phyloP scores from a whole-genome alignment of 208 protist genomes.

The Wallacemonas sp. region DNA sequence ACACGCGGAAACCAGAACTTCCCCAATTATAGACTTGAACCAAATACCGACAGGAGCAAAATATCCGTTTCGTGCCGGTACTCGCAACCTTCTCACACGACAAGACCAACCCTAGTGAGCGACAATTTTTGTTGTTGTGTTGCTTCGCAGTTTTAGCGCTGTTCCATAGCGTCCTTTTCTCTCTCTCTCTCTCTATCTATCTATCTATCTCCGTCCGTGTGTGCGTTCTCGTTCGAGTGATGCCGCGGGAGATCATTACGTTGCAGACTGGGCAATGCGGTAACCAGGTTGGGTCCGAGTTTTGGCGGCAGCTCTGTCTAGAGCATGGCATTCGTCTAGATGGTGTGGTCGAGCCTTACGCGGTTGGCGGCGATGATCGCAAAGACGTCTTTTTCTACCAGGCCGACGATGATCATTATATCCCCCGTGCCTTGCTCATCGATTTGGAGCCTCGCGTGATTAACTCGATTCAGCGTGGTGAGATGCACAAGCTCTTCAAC shows the following conservation, averaged over 20 bases:
- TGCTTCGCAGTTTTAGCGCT: too few relatives aligned
- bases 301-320: conserved; percentile 98
- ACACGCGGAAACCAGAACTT: too few relatives aligned
- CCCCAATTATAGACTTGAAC: too few relatives aligned
- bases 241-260: conserved; percentile 99
- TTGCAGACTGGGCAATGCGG: conserved; percentile 99
- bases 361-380: conserved; percentile 93
- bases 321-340: conserved; percentile 98
- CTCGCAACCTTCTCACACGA: too few relatives aligned
- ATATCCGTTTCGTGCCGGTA: too few relatives aligned
- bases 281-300: conserved; percentile 97
- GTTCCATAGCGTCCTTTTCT: neutral
- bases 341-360: conserved; percentile 95
- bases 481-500: conserved; percentile 98
- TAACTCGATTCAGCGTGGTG: conserved; percentile 90
- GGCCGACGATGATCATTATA: conserved; percentile 99
- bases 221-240: conserved; percentile 24
- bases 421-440: conserved; percentile 98
- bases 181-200: conserved; percentile 1
- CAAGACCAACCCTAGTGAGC: too few relatives aligned
- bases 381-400: conserved; percentile 99
- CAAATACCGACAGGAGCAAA: too few relatives aligned
- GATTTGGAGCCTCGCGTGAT: conserved; percentile 99
- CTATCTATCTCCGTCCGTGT: neutral
- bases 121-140: too few relatives aligned